Evolutionary conservation across 139 green algal genomes (phyloP), one percentile per base, ranked within the genome.

Genomic region (Picochlorum sp.): DNA sequence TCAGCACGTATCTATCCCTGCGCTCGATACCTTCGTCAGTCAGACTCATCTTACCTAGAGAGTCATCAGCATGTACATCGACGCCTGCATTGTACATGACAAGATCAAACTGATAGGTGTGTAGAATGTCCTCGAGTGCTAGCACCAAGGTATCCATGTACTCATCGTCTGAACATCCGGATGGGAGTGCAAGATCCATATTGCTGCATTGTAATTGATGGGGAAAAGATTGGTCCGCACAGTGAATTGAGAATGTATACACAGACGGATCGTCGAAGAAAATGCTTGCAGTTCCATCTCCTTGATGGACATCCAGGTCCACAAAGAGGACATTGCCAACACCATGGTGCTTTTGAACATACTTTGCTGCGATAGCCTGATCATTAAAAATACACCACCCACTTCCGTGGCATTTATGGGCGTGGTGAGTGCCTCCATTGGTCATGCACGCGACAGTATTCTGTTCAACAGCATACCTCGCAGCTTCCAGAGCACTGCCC

Each of bases 401-500:
- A 71, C 26, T 14, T 4, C 78, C 78, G 10, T 73, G 57, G 6
- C 34, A 37, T 8, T 32, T 37, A 54, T 85, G 78, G 7, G 80
- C 80, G 32, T 86, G 80, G 63, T 86, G 80, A 2, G 80, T 86
- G 44, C 80, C 80, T 5, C 80, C 80, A 56, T 84, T 84, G 49
- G 56, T 72, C 77, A 81, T 85, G 37, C 58, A 62, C 3, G 80
- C 78, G 41, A 81, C 41, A 9, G 47, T 54, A 1, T 78, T 78
- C 15, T 62, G 71, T 56, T 81, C 69, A 54, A 83, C 54, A 2
- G 80, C 80, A 20, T 83, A 66, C 8, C 78, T 68, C 0, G 74
- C 74, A 11, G 80, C 78, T 37, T 82, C 62, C 5, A 84, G 49
- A 0, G 80, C 78, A 11, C 37, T 66, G 18, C 77, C 77, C 3